Evolutionary conservation across 345 rosid genomes (phyloP).

Genomic region (Gossypium ekmanianum): DNA sequence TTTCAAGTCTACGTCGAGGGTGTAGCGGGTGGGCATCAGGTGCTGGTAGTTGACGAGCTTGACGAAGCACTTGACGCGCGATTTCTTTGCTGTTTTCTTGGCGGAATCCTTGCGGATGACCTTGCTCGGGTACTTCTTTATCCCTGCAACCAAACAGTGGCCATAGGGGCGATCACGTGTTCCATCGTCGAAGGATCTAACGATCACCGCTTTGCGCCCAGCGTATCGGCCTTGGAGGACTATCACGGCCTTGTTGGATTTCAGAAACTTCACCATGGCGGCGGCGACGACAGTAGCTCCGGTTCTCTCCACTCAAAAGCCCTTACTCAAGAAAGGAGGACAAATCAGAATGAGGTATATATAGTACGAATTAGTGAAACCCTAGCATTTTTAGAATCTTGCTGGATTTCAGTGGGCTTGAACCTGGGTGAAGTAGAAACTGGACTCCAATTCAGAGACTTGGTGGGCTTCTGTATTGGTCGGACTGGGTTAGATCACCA

Average conservation of each 20-base stretch:
- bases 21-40: constrained; percentile 4
- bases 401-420: background rate
- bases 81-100: background rate
- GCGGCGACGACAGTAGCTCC: background rate
- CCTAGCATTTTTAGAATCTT: background rate
- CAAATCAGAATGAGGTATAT: background rate
- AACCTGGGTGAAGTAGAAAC: background rate
- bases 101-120: background rate
- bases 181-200: background rate
- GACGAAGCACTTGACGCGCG: background rate
- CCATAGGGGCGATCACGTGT: background rate
- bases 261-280: constrained; percentile 6
- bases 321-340: background rate
- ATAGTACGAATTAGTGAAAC: background rate
- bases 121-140: background rate
- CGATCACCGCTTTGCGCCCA: background rate
- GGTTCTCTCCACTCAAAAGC: background rate
- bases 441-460: background rate
- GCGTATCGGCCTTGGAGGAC: constrained; percentile 5
- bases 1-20: constrained; percentile 2
- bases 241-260: background rate
- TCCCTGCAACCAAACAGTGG: constrained; percentile 1
- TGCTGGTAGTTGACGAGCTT: background rate
- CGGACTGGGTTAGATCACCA: too few relatives aligned
- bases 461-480: too few relatives aligned